Evolutionary conservation across 1,139 yeast species (phyloP).

Genomic region (Pneumocystis murina): DNA sequence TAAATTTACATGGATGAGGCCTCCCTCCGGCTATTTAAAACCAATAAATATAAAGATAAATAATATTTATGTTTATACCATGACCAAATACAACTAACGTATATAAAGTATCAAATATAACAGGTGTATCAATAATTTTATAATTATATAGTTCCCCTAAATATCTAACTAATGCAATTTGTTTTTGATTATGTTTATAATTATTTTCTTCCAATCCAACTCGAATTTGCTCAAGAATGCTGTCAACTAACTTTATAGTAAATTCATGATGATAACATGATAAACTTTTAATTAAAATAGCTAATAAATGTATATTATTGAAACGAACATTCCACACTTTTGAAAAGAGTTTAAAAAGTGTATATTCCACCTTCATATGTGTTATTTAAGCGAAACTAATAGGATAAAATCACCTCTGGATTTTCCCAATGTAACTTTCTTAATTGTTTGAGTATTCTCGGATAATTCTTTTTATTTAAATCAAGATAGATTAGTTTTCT

Average conservation of each 20-base stretch:
- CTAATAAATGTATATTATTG: constrained; percentile 38
- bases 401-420: constrained; percentile 23
- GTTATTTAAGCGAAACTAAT: neutral
- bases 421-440: constrained; percentile 37
- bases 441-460: constrained; percentile 30
- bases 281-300: constrained; percentile 33
- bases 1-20: constrained; percentile 36
- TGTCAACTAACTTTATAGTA: constrained; percentile 40
- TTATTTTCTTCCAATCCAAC: constrained; percentile 55
- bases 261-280: constrained; percentile 29
- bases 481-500: constrained; percentile 31
- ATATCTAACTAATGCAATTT: constrained; percentile 49
- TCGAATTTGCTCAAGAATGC: constrained; percentile 46
- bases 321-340: constrained; percentile 49
- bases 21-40: constrained; percentile 30
- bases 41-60: neutral
- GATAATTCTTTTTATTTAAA: constrained; percentile 28
- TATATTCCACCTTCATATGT: constrained; percentile 9
- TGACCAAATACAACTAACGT: constrained; percentile 55
- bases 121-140: constrained; percentile 34
- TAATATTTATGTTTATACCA: constrained; percentile 15
- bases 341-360: constrained; percentile 40
- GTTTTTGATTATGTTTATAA: constrained; percentile 42
- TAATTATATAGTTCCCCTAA: constrained; percentile 43
- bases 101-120: constrained; percentile 42